These are phyloP conservation scores for Corylus heterophylla DNA, from an alignment of 306 rosid species.

Conservation along the genomic window DNA sequence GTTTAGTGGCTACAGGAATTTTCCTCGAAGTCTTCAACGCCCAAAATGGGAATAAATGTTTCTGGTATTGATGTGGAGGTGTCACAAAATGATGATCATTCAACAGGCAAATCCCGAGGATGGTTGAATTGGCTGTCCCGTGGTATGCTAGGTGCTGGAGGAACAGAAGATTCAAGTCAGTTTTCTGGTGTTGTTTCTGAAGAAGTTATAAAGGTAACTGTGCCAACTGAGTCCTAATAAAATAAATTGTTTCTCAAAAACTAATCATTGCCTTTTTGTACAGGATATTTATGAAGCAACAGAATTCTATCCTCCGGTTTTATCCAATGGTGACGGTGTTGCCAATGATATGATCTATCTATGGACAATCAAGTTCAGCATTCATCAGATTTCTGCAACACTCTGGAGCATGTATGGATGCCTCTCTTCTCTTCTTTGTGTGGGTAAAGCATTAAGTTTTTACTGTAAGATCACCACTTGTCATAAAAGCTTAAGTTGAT, in stretches of 20 bases:
- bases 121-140: slow-evolving; percentile 97
- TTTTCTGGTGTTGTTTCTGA: slow-evolving; percentile 95
- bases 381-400: slow-evolving; percentile 60
- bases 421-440: slow-evolving; percentile 26
- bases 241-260: not conserved
- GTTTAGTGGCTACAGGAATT: slow-evolving; percentile 48
- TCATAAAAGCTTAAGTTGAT: too few species aligned
- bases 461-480: too few species aligned
- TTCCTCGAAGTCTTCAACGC: slow-evolving; percentile 45
- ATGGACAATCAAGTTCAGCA: slow-evolving; percentile 53
- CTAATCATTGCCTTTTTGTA: slow-evolving; percentile 17
- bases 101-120: slow-evolving; percentile 65
- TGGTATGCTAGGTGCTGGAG: slow-evolving; percentile 99
- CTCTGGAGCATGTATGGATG: slow-evolving; percentile 63
- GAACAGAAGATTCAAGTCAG: slow-evolving; percentile 94
- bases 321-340: slow-evolving; percentile 44
- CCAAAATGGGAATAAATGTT: slow-evolving; percentile 32
- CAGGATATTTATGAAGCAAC: slow-evolving; percentile 94
- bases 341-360: slow-evolving; percentile 52
- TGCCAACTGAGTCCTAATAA: slow-evolving; percentile 1
- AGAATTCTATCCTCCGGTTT: slow-evolving; percentile 65
- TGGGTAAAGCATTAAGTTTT: not conserved
- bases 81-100: slow-evolving; percentile 56
- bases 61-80: slow-evolving; percentile 47
- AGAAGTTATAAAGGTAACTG: slow-evolving; percentile 80